These are phyloP conservation scores for Meripilus lineatus DNA, from an alignment of 1,284 basidiomycete genomes.

Conservation along the genomic window DNA sequence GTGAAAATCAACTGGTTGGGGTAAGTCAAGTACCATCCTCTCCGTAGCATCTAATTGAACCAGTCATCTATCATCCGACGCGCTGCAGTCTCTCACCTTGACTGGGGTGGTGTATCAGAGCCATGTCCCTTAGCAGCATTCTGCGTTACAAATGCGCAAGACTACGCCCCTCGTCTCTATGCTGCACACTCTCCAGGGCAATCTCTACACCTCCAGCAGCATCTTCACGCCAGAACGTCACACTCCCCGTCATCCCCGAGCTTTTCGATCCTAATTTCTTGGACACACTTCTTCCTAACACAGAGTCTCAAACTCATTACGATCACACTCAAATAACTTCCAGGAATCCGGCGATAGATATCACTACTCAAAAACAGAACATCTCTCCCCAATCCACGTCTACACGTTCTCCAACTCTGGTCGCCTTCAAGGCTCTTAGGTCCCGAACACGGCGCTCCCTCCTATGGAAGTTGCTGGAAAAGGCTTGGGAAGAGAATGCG, in stretches of 20 bases:
- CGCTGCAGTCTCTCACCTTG: too few species aligned
- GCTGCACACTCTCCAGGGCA: too few species aligned
- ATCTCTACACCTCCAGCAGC: too few species aligned
- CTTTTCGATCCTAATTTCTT: conserved; percentile 47
- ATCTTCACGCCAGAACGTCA: conserved; percentile 32
- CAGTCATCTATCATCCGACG: too few species aligned
- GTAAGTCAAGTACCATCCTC: too few species aligned
- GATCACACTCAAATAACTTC: conserved; percentile 39
- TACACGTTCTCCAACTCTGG: conserved; percentile 43
- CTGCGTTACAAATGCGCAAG: too few species aligned
- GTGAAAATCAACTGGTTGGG: too few species aligned
- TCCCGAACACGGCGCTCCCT: conserved; percentile 16
- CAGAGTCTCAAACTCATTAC: conserved; percentile 43
- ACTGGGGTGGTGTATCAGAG: too few species aligned
- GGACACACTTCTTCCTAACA: conserved; percentile 41
- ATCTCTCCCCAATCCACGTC: conserved; percentile 40
- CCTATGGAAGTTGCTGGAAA: conserved; percentile 31
- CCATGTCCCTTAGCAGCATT: too few species aligned
- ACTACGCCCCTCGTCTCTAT: too few species aligned
- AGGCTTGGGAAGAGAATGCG: conserved; percentile 51
- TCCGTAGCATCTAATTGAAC: too few species aligned
- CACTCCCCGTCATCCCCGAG: conserved; percentile 45
- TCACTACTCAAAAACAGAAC: conserved; percentile 45
- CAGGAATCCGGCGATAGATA: too few species aligned
- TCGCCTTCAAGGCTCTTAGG: conserved; percentile 44